Percentiles rank a stretch among this genome's conserved stretches.
phyloP scores from a whole-genome alignment of 306 rosid genomes.

The Fagus sylvatica region DNA sequence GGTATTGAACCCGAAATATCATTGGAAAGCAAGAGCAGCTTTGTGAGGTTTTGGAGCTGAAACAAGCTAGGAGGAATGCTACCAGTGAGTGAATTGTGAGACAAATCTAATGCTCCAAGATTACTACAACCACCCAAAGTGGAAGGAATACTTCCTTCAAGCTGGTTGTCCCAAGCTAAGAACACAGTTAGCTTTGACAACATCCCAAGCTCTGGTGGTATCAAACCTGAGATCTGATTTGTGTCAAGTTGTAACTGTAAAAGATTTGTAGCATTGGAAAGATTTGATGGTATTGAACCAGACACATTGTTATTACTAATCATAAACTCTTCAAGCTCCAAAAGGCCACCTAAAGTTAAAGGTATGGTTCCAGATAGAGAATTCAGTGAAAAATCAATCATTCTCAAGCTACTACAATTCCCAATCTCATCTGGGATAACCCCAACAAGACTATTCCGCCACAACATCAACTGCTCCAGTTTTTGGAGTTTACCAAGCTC shows the following conservation, averaged over 20 bases:
- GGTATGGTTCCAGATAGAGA: constrained; percentile 84
- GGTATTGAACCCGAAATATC: constrained; percentile 86
- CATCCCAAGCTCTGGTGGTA: constrained; percentile 75
- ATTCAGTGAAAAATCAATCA: constrained; percentile 81
- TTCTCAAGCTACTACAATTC: constrained; percentile 70
- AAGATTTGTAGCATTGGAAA: constrained; percentile 65
- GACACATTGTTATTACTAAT: constrained; percentile 87
- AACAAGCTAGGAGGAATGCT: constrained; percentile 71
- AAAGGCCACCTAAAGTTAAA: constrained; percentile 55
- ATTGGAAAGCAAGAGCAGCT: constrained; percentile 78
- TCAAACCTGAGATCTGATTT: constrained; percentile 85
- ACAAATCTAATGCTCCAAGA: constrained; percentile 78
- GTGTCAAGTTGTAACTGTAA: constrained; percentile 85
- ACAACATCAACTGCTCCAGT: constrained; percentile 69
- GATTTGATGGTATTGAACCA: constrained; percentile 73
- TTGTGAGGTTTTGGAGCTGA: constrained; percentile 80
- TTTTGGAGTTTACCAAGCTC: constrained; percentile 80
- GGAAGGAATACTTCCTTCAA: constrained; percentile 86
- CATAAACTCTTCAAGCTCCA: constrained; percentile 76
- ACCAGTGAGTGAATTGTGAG: constrained; percentile 76
- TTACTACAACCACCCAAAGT: constrained; percentile 57
- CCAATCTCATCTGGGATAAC: constrained; percentile 83
- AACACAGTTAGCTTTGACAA: constrained; percentile 64
- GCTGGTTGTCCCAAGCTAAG: constrained; percentile 92
- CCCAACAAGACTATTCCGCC: constrained; percentile 84